phyloP scores from a whole-genome alignment of 768 basidiomycete species.

The Favolaschia claudopus region DNA sequence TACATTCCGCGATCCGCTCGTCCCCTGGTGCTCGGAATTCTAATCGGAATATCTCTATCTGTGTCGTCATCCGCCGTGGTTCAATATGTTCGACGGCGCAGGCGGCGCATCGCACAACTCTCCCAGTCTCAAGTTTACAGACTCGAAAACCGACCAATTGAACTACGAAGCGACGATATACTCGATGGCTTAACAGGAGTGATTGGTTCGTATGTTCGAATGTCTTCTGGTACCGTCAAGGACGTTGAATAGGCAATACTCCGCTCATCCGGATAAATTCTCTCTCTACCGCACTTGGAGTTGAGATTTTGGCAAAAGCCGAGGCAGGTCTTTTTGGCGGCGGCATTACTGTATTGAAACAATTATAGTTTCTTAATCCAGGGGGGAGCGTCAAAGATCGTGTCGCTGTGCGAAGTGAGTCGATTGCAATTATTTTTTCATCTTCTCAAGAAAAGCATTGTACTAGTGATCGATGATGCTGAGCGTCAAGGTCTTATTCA shows the following conservation, averaged over 20 bases:
- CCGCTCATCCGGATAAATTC: conserved; percentile 92
- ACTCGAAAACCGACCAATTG: conserved; percentile 64
- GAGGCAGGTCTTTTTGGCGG: conserved; percentile 63
- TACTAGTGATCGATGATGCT: conserved; percentile 91
- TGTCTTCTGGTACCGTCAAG: not conserved
- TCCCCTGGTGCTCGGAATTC: conserved; percentile 49
- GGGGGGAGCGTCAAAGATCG: conserved; percentile 98
- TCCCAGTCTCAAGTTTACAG: conserved; percentile 30
- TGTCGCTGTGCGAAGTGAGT: conserved; percentile 88
- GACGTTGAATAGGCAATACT: conserved; percentile 76
- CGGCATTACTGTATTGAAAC: not conserved
- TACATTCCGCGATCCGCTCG: no score
- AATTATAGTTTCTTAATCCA: conserved; percentile 88
- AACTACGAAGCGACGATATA: conserved; percentile 78
- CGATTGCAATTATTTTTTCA: not conserved
- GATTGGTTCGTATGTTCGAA: conserved; percentile 65
- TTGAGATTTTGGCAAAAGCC: conserved; percentile 95
- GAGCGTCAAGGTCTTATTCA: conserved; percentile 82
- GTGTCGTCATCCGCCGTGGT: conserved; percentile 72
- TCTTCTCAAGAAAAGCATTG: not conserved
- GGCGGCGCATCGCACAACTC: conserved; percentile 47
- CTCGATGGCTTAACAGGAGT: conserved; percentile 82
- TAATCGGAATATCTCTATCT: conserved; percentile 82
- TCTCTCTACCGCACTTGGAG: conserved; percentile 87
- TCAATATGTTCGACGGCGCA: conserved; percentile 58